Evolutionary conservation across 108 stramenopile species (phyloP).

Genomic region (Skeletonema marinoi): DNA sequence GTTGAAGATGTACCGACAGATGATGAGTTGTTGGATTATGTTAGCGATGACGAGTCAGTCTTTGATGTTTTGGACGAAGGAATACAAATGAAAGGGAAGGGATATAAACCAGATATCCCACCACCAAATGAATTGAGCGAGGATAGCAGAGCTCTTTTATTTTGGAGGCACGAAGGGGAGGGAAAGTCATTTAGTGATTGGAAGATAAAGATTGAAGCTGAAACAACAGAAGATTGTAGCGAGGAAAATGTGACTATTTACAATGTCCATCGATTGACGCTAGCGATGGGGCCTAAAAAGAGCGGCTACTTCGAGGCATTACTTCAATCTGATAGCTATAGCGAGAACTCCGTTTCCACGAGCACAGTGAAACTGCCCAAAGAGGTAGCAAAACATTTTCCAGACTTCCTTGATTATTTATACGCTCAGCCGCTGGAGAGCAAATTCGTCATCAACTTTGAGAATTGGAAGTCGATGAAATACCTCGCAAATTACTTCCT

Average conservation of each 20-base stretch:
- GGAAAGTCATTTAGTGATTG: constrained; percentile 45
- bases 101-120: background rate
- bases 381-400: constrained; percentile 22
- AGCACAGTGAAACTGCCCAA: constrained; percentile 27
- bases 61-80: background rate
- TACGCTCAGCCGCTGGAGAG: constrained; percentile 13
- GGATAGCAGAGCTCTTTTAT: constrained; percentile 9
- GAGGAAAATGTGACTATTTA: constrained; percentile 14
- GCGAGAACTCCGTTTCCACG: constrained; percentile 10
- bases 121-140: background rate
- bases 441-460: background rate
- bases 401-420: constrained; percentile 40
- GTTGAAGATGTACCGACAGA: background rate
- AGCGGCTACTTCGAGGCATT: constrained; percentile 43
- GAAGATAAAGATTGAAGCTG: constrained; percentile 29
- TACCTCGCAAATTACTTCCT: constrained; percentile 21
- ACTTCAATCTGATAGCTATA: constrained; percentile 14
- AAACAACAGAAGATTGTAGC: background rate
- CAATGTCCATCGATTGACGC: constrained; percentile 26
- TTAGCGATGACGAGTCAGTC: background rate
- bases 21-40: background rate
- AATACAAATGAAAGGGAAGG: background rate
- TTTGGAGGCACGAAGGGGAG: constrained; percentile 34
- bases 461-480: constrained; percentile 8
- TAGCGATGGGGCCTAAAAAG: constrained; percentile 41